These are phyloP conservation scores for Jacaranda mimosifolia DNA, from an alignment of 257 asterid genomes.

Conservation along the genomic window DNA sequence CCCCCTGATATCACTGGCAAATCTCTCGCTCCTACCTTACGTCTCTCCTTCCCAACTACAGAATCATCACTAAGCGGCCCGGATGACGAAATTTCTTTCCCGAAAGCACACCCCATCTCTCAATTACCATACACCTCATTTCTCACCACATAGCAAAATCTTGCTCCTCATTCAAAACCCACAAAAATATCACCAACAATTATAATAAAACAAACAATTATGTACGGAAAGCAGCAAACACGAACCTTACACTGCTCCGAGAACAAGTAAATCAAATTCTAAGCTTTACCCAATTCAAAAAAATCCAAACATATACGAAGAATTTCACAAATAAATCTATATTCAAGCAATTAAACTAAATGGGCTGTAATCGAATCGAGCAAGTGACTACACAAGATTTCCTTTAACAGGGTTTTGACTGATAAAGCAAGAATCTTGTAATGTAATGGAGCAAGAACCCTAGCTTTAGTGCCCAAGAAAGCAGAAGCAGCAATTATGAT, in stretches of 20 bases:
- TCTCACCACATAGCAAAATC: conserved; percentile 57
- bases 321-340: conserved; percentile 28
- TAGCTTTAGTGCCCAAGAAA: conserved; percentile 68
- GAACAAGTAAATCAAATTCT: conserved; percentile 25
- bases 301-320: background rate
- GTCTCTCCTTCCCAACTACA: conserved; percentile 53
- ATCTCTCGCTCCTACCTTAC: conserved; percentile 56
- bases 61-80: conserved; percentile 54
- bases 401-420: conserved; percentile 19
- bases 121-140: conserved; percentile 58
- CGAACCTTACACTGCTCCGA: conserved; percentile 20
- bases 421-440: conserved; percentile 41
- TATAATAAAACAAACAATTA: conserved; percentile 8
- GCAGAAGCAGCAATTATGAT: conserved; percentile 74
- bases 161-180: conserved; percentile 49
- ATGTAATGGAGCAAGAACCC: conserved; percentile 56
- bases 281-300: conserved; percentile 32
- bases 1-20: conserved; percentile 58
- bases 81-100: conserved; percentile 68
- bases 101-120: conserved; percentile 83
- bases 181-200: conserved; percentile 35
- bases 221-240: conserved; percentile 15
- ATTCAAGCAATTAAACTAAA: conserved; percentile 29
- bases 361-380: conserved; percentile 32
- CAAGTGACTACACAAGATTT: conserved; percentile 3